Evolutionary conservation across 2,329 filamentous ascomycete species (phyloP).

Genomic region (Teratosphaeriaceae sp.): DNA sequence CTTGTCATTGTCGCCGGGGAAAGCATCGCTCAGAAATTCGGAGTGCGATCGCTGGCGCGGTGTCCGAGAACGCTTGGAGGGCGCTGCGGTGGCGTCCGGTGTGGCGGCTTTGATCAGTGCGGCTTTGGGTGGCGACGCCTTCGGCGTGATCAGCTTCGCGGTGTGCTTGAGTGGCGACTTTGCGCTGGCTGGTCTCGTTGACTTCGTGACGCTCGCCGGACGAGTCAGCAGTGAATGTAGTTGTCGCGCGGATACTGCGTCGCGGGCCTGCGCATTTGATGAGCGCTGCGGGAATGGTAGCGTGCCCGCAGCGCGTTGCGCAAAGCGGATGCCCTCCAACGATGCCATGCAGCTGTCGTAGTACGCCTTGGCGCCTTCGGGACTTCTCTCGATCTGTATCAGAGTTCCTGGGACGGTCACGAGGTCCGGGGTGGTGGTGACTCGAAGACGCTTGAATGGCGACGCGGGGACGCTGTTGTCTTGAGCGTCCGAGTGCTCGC

Average conservation of each 20-base stretch:
- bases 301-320: background rate
- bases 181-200: too few relatives aligned
- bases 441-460: too few relatives aligned
- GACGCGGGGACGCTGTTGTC: background rate
- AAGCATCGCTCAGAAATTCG: slow-evolving; percentile 5
- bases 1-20: slow-evolving; percentile 7
- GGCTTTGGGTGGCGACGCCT: too few relatives aligned
- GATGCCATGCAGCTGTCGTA: slow-evolving; percentile 3
- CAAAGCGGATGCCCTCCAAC: slow-evolving; percentile 1
- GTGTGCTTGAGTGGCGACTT: slow-evolving; percentile 1
- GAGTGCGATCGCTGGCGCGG: background rate
- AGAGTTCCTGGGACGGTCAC: background rate
- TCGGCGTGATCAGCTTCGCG: slow-evolving; percentile 5
- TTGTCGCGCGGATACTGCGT: slow-evolving; percentile 1
- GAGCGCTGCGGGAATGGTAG: slow-evolving; percentile 5
- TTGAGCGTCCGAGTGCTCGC: background rate
- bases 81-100: slow-evolving; percentile 4
- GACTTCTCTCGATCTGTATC: background rate
- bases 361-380: slow-evolving; percentile 3
- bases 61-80: slow-evolving; percentile 7
- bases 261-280: background rate
- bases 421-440: background rate
- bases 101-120: too few relatives aligned
- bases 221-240: slow-evolving; percentile 2
- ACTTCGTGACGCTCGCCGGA: slow-evolving; percentile 8